Base-by-base conservation (phyloP, 1,139 yeast genomes). In the Casaregolazyma suthepensis region DNA sequence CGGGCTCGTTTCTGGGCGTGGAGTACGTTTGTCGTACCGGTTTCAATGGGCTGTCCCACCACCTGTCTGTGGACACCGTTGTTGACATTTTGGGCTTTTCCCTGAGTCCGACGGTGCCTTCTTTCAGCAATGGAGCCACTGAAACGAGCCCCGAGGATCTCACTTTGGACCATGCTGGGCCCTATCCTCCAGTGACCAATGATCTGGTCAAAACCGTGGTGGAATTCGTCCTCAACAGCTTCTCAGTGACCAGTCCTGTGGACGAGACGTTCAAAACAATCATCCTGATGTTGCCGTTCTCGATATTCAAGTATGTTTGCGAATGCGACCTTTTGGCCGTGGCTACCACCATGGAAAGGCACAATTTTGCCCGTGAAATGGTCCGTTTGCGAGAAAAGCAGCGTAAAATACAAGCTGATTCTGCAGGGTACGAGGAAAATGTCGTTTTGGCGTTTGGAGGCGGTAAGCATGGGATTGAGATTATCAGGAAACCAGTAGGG, bases 361-460 rank as follows among this genome's bases (percentile, higher is more conserved):
- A 67, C 52, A 55, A 58, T 19, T 68, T 66, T 58, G 71, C 69
- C 17, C 57, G 63, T 19, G 65, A 62, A 43, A 56, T 66, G 17
- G 57, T 61, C 15, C 59, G 58, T 10, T 56, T 59, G 29, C 60
- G 70, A 44, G 66, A 61, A 50, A 58, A 59, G 49, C 54, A 57
- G 15, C 56, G 66, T 15, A 60, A 59, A 40, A 43, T 48, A 6
- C 46, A 43, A 20, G 54, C 51, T 43, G 31, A 54, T 22, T 54
- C 49, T 13, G 29, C 56, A 20, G 50, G 35, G 23, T 60, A 54
- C 50, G 72, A 68, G 47, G 72, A 69, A 51, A 62, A 57, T 19
- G 72, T 68, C 1, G 69, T 69, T 29, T 56, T 69, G 48, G 66
- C 72, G 13, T 69, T 69, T 59, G 71, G 71, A 29, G 68, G 66